Conservation (phyloP, 208 protist species). For the Strigomonas oncopelti region DNA sequence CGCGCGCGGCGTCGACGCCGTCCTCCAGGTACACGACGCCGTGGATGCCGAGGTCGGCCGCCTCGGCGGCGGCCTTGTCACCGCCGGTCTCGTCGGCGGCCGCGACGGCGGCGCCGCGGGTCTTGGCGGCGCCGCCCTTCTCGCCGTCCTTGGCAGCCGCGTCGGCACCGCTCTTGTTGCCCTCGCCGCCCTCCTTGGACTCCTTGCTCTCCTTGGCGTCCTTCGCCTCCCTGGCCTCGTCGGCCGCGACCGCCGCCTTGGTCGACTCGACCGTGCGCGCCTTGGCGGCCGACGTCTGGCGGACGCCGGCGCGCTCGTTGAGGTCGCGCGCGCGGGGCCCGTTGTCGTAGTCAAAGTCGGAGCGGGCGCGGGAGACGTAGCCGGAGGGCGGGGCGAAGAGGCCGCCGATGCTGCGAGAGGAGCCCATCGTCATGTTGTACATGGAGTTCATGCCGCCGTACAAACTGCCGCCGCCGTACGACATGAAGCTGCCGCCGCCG, state of each 20-base stretch:
- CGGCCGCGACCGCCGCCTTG: constrained; percentile 2
- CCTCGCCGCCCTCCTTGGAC: not conserved
- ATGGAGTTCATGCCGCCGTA: constrained; percentile 19
- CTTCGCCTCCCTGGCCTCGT: constrained; percentile 3
- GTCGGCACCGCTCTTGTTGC: not conserved
- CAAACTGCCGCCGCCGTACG: constrained; percentile 24
- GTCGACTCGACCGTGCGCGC: constrained; percentile 18
- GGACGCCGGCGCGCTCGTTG: not conserved
- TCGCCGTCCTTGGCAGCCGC: constrained; percentile 1
- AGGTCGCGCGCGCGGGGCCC: not conserved
- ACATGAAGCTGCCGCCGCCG: constrained; percentile 17
- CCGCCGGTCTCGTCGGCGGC: not conserved
- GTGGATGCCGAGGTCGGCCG: constrained; percentile 19
- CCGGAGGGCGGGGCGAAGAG: constrained; percentile 10
- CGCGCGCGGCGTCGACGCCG: constrained; percentile 9
- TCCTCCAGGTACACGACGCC: constrained; percentile 28
- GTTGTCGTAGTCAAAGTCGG: not conserved
- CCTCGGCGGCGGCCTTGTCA: not conserved
- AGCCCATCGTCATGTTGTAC: constrained; percentile 10
- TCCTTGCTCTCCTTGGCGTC: constrained; percentile 3
- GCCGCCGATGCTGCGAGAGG: constrained; percentile 12
- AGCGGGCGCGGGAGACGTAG: constrained; percentile 3
- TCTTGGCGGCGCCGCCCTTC: not conserved
- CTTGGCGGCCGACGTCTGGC: constrained; percentile 6
- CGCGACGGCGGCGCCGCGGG: not conserved